Base-by-base conservation (phyloP, 495 filamentous ascomycete genomes). In the Margaritispora aquatica region DNA sequence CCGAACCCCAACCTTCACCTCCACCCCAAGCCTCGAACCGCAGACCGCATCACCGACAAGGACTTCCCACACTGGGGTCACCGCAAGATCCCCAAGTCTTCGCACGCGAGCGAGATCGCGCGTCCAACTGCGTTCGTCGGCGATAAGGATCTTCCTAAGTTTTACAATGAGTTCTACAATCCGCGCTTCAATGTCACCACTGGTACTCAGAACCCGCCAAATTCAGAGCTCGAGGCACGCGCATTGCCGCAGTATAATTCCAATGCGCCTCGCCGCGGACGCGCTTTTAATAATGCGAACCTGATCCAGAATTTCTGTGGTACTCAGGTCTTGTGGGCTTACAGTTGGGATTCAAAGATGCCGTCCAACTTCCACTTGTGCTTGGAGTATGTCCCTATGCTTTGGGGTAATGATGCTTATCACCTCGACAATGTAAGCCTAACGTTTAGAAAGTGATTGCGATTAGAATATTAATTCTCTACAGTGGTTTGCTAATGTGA, bases 311-410 rank as follows among this genome's bases (percentile, higher is more conserved):
- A 54, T 54, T 29, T 20, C 3, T 17, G 50, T 63, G 58, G 47
- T 74, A 84, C 20, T 79, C 85, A 52, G 48, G 63, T 26, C 23
- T 71, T 53, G 81, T 94, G 88, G 86, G 81, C 80, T 31, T 92
- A 90, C 78, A 89, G 92, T 82, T 96, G 90, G 90, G 86, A 68
- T 26, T 73, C 76, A 54, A 66, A 63, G 15, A 56, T 52, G n/a
- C 4, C 65, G 21, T 62, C 49, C 38, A 75, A 73, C 51, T 50
- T 69, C 26, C 75, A 77, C n/a, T 57, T 51, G 8, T 69, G 81
- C 65, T n/a, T 55, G 13, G 77, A 86, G 61, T 96, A 76, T 74
- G 80, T 89, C 48, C 89, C 91, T 54, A 89, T 87, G 81, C 80
- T 92, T 26, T 89, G 85, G 84, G 84, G 83, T 41, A 70, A 72